A percentile compares a stretch with the other conserved stretches of the same genome.
Conservation (phyloP, 805 yeast species). For the Teunomyces tritomae region DNA sequence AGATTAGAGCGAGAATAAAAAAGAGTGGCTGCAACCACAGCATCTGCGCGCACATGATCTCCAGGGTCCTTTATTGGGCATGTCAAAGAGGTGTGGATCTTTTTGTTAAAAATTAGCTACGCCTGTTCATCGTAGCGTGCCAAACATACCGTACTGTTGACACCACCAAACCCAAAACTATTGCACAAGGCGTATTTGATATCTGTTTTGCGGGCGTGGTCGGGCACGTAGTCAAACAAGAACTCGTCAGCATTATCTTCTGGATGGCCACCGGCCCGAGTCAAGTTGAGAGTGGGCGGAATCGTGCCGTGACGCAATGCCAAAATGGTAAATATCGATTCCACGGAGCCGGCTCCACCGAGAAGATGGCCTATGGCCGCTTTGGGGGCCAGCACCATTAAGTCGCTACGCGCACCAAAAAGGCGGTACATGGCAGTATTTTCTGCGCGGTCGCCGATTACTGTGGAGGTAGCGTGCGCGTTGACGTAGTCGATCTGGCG, state of each 20-base stretch:
- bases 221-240: conserved; percentile 58
- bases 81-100: neutral
- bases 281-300: conserved; percentile 83
- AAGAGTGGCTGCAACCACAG: neutral
- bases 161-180: conserved; percentile 98
- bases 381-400: conserved; percentile 76
- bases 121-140: neutral
- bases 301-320: conserved; percentile 55
- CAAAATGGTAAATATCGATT: conserved; percentile 73
- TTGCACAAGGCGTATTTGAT: conserved; percentile 70
- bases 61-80: no score
- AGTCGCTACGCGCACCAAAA: conserved; percentile 30
- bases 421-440: conserved; percentile 64
- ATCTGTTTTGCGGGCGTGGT: conserved; percentile 35
- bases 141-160: conserved; percentile 73
- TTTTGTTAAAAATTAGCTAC: no score
- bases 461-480: conserved; percentile 96
- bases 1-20: neutral
- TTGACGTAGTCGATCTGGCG: conserved; percentile 70
- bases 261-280: conserved; percentile 45
- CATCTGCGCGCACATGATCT: no score
- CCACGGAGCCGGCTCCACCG: conserved; percentile 97
- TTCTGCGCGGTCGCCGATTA: conserved; percentile 87
- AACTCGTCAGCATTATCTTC: conserved; percentile 44
- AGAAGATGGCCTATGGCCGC: conserved; percentile 91